These are phyloP conservation scores for Yamagishiella unicocca DNA, from an alignment of 139 green algal species.

Conservation along the genomic window DNA sequence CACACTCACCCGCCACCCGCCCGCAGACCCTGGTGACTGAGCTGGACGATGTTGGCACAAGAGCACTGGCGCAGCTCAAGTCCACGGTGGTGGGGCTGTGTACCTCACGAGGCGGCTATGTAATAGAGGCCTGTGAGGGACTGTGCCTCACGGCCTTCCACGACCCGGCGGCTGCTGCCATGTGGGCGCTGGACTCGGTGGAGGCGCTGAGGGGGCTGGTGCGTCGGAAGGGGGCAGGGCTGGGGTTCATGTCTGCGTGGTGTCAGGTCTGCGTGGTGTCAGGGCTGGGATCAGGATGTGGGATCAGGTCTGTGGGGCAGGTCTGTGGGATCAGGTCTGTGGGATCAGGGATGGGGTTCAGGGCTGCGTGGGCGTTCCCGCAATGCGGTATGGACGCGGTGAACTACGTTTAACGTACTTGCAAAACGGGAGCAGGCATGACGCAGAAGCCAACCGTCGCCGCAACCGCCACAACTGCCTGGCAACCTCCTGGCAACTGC, in stretches of 20 bases:
- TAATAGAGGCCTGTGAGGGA: slow-evolving; percentile 30
- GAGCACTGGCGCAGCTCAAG: background rate
- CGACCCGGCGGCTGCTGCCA: background rate
- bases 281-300: no score
- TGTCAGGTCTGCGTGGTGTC: background rate
- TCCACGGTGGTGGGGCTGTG: background rate
- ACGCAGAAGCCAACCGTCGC: no score
- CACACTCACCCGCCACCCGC: background rate
- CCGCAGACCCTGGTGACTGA: background rate
- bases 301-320: no score
- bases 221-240: background rate
- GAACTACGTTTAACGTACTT: no score
- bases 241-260: background rate
- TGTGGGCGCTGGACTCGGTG: slow-evolving; percentile 18
- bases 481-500: no score
- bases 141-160: slow-evolving; percentile 38
- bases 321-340: no score
- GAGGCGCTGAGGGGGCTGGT: background rate
- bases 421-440: no score
- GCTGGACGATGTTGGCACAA: background rate
- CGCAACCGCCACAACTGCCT: no score
- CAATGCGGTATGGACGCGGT: no score
- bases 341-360: no score
- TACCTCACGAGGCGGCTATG: slow-evolving; percentile 1
- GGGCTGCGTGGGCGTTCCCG: no score